Conservation (phyloP, 2,329 filamentous ascomycete species). For the Fusarium nelsonii region DNA sequence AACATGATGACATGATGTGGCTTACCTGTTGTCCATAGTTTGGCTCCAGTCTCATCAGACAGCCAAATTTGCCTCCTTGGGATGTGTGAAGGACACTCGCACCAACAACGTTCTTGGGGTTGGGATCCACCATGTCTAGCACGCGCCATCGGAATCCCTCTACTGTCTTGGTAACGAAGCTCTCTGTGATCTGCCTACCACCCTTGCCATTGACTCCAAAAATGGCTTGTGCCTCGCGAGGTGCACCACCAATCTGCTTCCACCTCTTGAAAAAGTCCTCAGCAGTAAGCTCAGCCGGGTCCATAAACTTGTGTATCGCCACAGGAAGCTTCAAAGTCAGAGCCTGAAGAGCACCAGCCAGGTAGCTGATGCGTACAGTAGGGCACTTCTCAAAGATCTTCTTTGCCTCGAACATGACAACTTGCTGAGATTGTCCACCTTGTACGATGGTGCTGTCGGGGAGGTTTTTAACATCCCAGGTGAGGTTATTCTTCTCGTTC, state of each 20-base stretch:
- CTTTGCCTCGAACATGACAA: constrained; percentile 92
- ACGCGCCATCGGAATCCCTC: constrained; percentile 92
- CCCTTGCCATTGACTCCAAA: constrained; percentile 73
- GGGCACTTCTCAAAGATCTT: constrained; percentile 85
- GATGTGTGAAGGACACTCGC: constrained; percentile 87
- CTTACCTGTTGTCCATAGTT: constrained; percentile 92
- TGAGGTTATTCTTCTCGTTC: constrained; percentile 73
- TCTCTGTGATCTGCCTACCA: constrained; percentile 74
- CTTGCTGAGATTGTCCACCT: constrained; percentile 87
- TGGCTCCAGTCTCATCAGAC: constrained; percentile 91
- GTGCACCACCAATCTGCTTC: constrained; percentile 94
- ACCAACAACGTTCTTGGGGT: constrained; percentile 92
- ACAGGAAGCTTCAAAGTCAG: constrained; percentile 92
- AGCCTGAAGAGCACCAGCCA: constrained; percentile 92
- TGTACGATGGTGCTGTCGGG: constrained; percentile 84
- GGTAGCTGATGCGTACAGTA: constrained; percentile 92
- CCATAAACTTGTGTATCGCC: constrained; percentile 95
- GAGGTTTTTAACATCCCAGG: constrained; percentile 88
- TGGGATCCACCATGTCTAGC: constrained; percentile 88
- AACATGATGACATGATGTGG: constrained; percentile 27
- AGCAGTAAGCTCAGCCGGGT: constrained; percentile 83
- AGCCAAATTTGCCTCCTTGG: constrained; percentile 91
- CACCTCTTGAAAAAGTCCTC: constrained; percentile 99
- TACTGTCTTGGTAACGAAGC: constrained; percentile 78
- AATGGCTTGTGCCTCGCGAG: constrained; percentile 88